A percentile compares a stretch with the other conserved stretches of the same genome.
phyloP scores from a whole-genome alignment of 768 basidiomycete genomes.

The Lentinula raphanica region DNA sequence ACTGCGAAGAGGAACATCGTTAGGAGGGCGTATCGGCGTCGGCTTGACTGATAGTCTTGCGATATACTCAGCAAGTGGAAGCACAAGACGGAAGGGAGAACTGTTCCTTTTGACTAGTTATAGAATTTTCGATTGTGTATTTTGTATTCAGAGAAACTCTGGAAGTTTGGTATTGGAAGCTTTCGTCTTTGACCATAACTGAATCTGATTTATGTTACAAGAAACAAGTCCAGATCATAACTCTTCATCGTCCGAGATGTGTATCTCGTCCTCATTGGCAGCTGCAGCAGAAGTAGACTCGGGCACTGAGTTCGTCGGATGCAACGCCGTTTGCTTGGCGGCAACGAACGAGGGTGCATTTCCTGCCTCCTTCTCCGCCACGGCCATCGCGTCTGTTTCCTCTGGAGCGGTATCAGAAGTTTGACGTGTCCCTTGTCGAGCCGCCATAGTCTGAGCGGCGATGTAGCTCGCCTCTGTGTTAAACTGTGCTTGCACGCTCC shows the following conservation, averaged over 20 bases:
- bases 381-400: constrained; percentile 78
- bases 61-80: too few relatives aligned
- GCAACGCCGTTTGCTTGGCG: constrained; percentile 51
- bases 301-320: constrained; percentile 33
- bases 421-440: constrained; percentile 51
- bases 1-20: too few relatives aligned
- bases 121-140: too few relatives aligned
- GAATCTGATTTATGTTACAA: constrained; percentile 17
- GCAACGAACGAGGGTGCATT: constrained; percentile 68
- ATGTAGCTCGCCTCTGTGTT: constrained; percentile 95
- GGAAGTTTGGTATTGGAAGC: too few relatives aligned
- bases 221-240: constrained; percentile 29
- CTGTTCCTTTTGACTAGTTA: too few relatives aligned
- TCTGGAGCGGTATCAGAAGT: constrained; percentile 39
- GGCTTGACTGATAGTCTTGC: too few relatives aligned
- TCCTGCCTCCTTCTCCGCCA: constrained; percentile 63
- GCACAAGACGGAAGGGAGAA: too few relatives aligned
- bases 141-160: too few relatives aligned
- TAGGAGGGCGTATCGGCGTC: too few relatives aligned
- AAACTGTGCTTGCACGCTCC: constrained; percentile 97
- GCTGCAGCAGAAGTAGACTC: constrained; percentile 22
- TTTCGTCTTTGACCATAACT: too few relatives aligned
- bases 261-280: constrained; percentile 78
- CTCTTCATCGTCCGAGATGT: constrained; percentile 82
- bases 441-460: constrained; percentile 82